Conservation (phyloP, 768 basidiomycete species). For the Podaxis sp. region DNA sequence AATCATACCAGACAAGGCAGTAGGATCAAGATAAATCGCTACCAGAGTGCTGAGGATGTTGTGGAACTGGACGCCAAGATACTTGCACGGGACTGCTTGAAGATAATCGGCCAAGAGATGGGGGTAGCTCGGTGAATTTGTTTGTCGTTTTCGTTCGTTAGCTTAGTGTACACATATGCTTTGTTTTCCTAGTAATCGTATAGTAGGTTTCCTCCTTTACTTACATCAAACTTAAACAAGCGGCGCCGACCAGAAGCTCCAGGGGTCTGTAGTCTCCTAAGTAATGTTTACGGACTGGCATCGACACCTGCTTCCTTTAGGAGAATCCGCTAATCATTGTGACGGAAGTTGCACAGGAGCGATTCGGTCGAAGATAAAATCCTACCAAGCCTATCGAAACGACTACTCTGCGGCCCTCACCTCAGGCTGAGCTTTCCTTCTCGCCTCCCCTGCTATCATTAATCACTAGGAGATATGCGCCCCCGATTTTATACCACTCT, state of each 20-base stretch:
- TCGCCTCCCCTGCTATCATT: neutral
- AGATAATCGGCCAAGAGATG: conserved; percentile 73
- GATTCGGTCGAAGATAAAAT: neutral
- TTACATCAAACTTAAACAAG: neutral
- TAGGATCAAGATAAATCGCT: conserved; percentile 5
- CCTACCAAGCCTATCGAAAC: neutral
- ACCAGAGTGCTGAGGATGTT: conserved; percentile 19
- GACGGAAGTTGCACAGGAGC: neutral
- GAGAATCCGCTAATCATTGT: neutral
- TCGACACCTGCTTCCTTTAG: neutral
- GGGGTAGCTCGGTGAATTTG: conserved; percentile 37
- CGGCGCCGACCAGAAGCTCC: neutral
- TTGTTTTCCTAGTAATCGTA: neutral
- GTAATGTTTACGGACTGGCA: neutral
- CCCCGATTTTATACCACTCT: neutral
- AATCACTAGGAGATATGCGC: neutral
- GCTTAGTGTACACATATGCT: neutral
- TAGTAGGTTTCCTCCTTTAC: neutral
- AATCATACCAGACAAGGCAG: conserved; percentile 21
- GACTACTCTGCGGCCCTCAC: neutral
- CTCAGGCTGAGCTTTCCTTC: neutral
- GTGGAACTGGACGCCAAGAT: conserved; percentile 63
- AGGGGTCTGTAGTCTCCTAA: neutral
- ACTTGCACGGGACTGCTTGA: conserved; percentile 67
- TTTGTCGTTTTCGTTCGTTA: neutral